Percentiles rank a stretch among this genome's conserved stretches.
Evolutionary conservation across 176 grass and related monocot species (phyloP).

Genomic region (Carex pumila): DNA sequence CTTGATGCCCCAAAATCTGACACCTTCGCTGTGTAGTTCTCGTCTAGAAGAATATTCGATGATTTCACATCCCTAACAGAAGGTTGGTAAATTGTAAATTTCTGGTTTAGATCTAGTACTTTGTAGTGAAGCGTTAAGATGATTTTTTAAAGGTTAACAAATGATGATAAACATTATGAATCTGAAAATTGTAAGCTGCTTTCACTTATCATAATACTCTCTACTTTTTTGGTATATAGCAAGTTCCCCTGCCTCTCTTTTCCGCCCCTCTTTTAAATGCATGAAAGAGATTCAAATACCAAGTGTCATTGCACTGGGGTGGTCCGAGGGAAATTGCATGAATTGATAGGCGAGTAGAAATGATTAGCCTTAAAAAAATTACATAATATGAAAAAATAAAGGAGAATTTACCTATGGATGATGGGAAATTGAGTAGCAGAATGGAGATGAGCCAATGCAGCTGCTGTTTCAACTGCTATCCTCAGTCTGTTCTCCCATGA

Average conservation of each 20-base stretch:
- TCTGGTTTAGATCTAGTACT: neutral
- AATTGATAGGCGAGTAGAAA: neutral
- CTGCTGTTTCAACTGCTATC: constrained; percentile 53
- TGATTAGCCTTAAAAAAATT: neutral
- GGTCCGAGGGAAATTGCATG: neutral
- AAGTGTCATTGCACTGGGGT: neutral
- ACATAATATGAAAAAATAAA: neutral
- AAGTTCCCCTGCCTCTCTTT: neutral
- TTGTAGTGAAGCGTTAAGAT: neutral
- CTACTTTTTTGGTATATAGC: neutral
- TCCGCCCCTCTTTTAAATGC: neutral
- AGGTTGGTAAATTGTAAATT: neutral
- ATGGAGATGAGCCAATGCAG: constrained; percentile 44
- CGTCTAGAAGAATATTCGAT: constrained; percentile 45
- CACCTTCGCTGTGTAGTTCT: constrained; percentile 44
- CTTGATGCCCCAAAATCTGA: constrained; percentile 63
- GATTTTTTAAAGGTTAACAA: neutral
- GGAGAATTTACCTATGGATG: constrained; percentile 26
- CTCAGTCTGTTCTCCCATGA: constrained; percentile 44
- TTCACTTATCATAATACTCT: neutral
- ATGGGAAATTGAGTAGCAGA: constrained; percentile 30
- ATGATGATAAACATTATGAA: neutral
- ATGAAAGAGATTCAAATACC: neutral
- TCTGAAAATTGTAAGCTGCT: neutral
- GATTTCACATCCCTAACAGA: constrained; percentile 44